Evolutionary conservation across 2,329 filamentous ascomycete species (phyloP).

Genomic region (Trichoderma lentiforme): DNA sequence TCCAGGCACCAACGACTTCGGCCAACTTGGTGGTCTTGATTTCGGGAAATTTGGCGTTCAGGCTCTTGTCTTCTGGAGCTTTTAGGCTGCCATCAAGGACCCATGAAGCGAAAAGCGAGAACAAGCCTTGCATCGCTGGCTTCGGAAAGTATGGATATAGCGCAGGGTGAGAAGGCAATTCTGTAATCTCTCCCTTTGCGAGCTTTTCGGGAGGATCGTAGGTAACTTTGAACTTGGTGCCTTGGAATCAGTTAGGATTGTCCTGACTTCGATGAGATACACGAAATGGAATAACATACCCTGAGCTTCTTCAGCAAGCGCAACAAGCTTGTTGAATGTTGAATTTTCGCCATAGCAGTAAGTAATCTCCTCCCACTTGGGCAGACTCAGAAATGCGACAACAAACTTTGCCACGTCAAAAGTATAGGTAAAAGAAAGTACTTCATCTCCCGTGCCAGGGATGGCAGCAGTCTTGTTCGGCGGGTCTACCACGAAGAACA

Average conservation of each 20-base stretch:
- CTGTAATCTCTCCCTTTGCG: slow-evolving; percentile 2
- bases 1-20: slow-evolving; percentile 9
- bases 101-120: neutral
- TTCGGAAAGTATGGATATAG: neutral
- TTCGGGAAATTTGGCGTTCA: slow-evolving; percentile 5
- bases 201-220: neutral
- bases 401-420: slow-evolving; percentile 1
- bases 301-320: neutral
- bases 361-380: slow-evolving; percentile 1
- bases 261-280: fast-evolving
- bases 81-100: neutral
- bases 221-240: neutral
- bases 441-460: neutral
- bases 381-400: neutral
- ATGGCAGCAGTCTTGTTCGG: neutral
- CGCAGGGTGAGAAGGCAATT: neutral
- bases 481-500: neutral
- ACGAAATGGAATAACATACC: neutral
- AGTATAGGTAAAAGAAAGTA: slow-evolving; percentile 5
- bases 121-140: neutral
- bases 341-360: neutral
- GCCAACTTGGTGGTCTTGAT: slow-evolving; percentile 6
- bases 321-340: neutral
- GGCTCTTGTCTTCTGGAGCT: neutral
- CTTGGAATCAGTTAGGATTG: neutral